These are phyloP conservation scores for Globisporangium splendens DNA, from an alignment of 352 stramenopile species.

Conservation along the genomic window DNA sequence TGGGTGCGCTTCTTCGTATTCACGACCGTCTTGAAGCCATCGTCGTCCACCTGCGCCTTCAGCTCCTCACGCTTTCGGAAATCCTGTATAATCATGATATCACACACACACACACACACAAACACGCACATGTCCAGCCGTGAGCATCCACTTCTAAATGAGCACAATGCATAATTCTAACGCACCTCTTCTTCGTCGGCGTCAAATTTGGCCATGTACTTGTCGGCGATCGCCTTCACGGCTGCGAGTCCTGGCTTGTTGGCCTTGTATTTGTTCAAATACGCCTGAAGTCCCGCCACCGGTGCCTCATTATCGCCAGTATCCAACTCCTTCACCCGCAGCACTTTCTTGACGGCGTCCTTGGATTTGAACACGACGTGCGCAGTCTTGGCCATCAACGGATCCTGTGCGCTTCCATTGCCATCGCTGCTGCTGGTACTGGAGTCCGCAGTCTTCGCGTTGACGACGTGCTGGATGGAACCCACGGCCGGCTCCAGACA, in stretches of 20 bases:
- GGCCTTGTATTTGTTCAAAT: slow-evolving; percentile 58
- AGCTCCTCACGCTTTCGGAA: slow-evolving; percentile 56
- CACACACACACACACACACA: neutral
- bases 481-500: slow-evolving; percentile 42
- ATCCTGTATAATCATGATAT: slow-evolving; percentile 24
- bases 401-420: slow-evolving; percentile 7
- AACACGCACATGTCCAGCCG: neutral
- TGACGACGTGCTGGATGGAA: slow-evolving; percentile 61
- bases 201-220: slow-evolving; percentile 79
- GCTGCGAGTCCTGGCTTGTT: slow-evolving; percentile 63
- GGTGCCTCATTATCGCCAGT: slow-evolving; percentile 1
- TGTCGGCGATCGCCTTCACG: slow-evolving; percentile 65
- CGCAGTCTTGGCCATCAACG: slow-evolving; percentile 32
- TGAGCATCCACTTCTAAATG: too few relatives aligned
- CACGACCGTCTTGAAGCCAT: slow-evolving; percentile 80
- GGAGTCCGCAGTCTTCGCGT: slow-evolving; percentile 1
- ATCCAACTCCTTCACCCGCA: slow-evolving; percentile 35
- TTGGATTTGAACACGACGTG: slow-evolving; percentile 79
- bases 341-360: slow-evolving; percentile 50
- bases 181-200: slow-evolving; percentile 55
- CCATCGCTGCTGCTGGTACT: slow-evolving; percentile 8
- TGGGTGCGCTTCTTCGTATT: slow-evolving; percentile 77
- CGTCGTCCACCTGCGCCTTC: slow-evolving; percentile 78
- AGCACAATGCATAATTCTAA: slow-evolving; percentile 3
- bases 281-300: slow-evolving; percentile 21